These are phyloP conservation scores for Didymosphaeria variabile DNA, from an alignment of 2,329 filamentous ascomycete genomes.

Conservation along the genomic window DNA sequence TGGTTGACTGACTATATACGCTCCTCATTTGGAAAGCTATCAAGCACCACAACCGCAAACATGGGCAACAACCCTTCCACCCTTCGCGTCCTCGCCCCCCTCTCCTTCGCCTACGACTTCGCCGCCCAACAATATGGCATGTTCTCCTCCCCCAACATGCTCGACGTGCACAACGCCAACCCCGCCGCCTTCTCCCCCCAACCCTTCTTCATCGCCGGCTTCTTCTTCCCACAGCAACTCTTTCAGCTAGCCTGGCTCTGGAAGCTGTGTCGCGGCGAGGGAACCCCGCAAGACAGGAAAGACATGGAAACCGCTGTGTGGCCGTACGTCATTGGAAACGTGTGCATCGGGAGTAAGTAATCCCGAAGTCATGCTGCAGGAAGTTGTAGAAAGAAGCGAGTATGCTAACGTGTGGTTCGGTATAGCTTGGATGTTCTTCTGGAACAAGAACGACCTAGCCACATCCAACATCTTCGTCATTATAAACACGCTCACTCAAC, in stretches of 20 bases:
- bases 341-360: slow-evolving; percentile 65
- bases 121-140: slow-evolving; percentile 68
- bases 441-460: slow-evolving; percentile 63
- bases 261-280: slow-evolving; percentile 61
- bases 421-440: slow-evolving; percentile 68
- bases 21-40: background rate
- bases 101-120: slow-evolving; percentile 66
- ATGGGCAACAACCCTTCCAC: slow-evolving; percentile 66
- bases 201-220: slow-evolving; percentile 66
- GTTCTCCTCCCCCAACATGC: slow-evolving; percentile 65
- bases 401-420: too few species aligned
- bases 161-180: slow-evolving; percentile 66
- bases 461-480: slow-evolving; percentile 65
- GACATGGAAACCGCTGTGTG: slow-evolving; percentile 65
- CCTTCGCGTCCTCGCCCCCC: slow-evolving; percentile 63
- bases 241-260: slow-evolving; percentile 68
- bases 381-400: background rate
- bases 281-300: slow-evolving; percentile 55
- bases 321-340: slow-evolving; percentile 64
- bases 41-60: background rate
- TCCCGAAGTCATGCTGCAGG: background rate
- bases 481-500: slow-evolving; percentile 63
- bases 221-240: slow-evolving; percentile 70
- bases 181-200: slow-evolving; percentile 68
- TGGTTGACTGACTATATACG: too few species aligned